phyloP scores from a whole-genome alignment of 1,284 basidiomycete species.

The Ganoderma lucidum region DNA sequence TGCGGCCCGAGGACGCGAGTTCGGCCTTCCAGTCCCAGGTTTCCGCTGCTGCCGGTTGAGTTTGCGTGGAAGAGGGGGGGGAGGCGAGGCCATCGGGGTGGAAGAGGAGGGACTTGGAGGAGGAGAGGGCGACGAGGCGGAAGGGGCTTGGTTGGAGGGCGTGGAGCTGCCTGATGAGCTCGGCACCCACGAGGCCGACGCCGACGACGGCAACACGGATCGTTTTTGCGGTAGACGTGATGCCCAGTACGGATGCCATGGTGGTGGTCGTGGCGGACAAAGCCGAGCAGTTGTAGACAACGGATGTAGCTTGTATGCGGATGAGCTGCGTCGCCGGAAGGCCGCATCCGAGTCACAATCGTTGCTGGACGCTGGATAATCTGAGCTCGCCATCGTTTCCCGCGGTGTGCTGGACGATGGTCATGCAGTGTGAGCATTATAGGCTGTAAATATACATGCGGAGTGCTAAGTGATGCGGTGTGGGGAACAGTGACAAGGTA shows the following conservation, averaged over 20 bases:
- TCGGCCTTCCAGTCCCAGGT: constrained; percentile 51
- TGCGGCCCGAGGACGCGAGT: constrained; percentile 51
- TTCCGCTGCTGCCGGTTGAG: neutral
- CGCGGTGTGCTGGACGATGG: constrained; percentile 10
- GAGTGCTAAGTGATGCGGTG: constrained; percentile 1
- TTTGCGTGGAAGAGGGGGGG: constrained; percentile 41
- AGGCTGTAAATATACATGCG: constrained; percentile 18
- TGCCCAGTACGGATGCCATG: constrained; percentile 26
- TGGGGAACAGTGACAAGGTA: constrained; percentile 5
- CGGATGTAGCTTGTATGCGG: neutral
- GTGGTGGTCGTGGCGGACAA: neutral
- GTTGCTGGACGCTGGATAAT: constrained; percentile 1
- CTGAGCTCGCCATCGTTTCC: constrained; percentile 15
- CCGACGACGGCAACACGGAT: constrained; percentile 83
- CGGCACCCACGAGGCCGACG: constrained; percentile 87
- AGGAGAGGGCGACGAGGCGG: constrained; percentile 80
- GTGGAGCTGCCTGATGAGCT: constrained; percentile 84
- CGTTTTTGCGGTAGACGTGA: constrained; percentile 30
- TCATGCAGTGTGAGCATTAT: neutral
- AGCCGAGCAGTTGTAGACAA: too few species aligned
- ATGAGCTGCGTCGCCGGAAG: neutral
- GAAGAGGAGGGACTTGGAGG: constrained; percentile 74
- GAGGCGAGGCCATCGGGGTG: constrained; percentile 59
- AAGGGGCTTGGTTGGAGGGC: constrained; percentile 71
- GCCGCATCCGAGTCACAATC: constrained; percentile 20